Conservation (phyloP, 2,329 filamentous ascomycete genomes). For the Calycina marina region DNA sequence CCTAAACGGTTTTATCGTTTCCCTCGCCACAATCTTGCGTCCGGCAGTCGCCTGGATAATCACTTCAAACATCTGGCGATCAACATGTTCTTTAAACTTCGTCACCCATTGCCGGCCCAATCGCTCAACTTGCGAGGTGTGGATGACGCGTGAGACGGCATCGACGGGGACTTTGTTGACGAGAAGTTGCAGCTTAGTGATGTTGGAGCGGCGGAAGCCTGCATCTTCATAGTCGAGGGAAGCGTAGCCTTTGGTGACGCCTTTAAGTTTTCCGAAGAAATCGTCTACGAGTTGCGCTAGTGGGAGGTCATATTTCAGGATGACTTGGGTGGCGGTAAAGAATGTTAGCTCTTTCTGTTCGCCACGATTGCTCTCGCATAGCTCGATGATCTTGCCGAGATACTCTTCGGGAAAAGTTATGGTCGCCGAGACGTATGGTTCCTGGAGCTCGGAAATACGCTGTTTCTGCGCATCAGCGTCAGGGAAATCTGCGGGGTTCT, state of each 20-base stretch:
- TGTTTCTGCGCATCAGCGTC: conserved; percentile 40
- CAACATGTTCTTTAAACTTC: conserved; percentile 94
- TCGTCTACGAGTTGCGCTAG: conserved; percentile 87
- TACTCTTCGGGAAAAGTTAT: conserved; percentile 91
- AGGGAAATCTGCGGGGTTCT: conserved; percentile 80
- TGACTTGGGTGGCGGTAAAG: conserved; percentile 84
- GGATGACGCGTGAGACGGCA: conserved; percentile 82
- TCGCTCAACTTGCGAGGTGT: conserved; percentile 65
- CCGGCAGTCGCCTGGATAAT: conserved; percentile 86
- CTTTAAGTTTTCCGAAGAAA: conserved; percentile 93
- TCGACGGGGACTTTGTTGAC: conserved; percentile 92
- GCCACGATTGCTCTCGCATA: conserved; percentile 82
- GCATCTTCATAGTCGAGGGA: conserved; percentile 95
- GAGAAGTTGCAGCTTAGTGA: conserved; percentile 81
- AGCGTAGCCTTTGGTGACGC: conserved; percentile 85
- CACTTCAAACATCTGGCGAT: conserved; percentile 93
- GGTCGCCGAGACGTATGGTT: conserved; percentile 67
- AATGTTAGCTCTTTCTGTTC: conserved; percentile 79
- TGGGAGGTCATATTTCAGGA: conserved; percentile 82
- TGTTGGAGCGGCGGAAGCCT: conserved; percentile 64
- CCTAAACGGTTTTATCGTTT: conserved; percentile 90
- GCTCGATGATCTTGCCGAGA: conserved; percentile 82
- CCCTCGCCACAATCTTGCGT: conserved; percentile 69
- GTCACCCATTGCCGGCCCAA: conserved; percentile 79
- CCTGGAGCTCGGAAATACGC: conserved; percentile 45